Base-by-base conservation (phyloP, 2,329 filamentous ascomycete species). In the Aspergillus intermedius region DNA sequence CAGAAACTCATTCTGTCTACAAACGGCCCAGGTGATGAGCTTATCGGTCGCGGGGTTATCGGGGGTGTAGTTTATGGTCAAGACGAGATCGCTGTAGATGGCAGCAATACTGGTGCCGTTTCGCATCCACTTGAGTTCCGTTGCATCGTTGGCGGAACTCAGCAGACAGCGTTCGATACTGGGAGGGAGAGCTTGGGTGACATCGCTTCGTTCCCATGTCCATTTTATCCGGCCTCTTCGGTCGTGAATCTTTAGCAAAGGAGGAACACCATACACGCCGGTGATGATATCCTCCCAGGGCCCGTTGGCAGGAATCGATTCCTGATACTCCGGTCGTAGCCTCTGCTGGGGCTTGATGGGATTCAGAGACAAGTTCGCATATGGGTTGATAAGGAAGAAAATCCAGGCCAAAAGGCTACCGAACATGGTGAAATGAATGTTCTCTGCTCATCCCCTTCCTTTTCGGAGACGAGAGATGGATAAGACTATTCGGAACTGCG, bases 51-150 rank as follows among this genome's bases (percentile, higher is more conserved):
- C 49, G 1, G 57, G 56, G 12, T 55, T 37, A 13, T 60, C 51
- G 13, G 58, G 58, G 1, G 53, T 57, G 28, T 60, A 56, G 43
- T 61, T 61, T 47, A 61, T 48, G 42, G 60, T 51, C 7, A 61
- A 10, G 30, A 49, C 45, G n/a, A 59, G 45, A 13, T 54, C 46
- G n/a, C 54, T 55, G 42, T 60, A 60, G 35, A 60, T 47, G 19
- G 56, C 57, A 5, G 51, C 58, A 5, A 61, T 45, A 6, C 48
- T 54, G n/a, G 45, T 53, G 1, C 58, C 58, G 6, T 52, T 55
- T 17, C 51, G 50, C 48, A 61, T 56, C 53, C 52, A 61, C 37
- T 60, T 61, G 30, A 61, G 49, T 7, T 61, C 58, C 5, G 57
- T 61, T 12, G 58, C 58, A 44, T 61, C 58, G 43, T 61, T 60